phyloP scores from a whole-genome alignment of 768 basidiomycete genomes.

The Lentinus brumalis region DNA sequence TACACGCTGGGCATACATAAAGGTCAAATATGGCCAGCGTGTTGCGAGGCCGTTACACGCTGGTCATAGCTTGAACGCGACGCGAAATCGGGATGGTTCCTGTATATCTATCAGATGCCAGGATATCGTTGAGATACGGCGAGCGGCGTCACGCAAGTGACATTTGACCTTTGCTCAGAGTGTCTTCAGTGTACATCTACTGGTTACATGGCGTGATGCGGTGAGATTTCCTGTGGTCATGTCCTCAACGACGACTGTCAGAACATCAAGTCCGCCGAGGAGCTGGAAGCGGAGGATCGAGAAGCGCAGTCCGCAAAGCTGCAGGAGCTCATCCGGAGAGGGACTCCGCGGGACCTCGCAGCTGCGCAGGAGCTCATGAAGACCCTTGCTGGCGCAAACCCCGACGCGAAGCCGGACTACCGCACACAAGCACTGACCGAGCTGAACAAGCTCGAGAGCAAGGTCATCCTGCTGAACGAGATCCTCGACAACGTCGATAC shows the following conservation, averaged over 20 bases:
- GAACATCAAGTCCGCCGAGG: conserved; percentile 94
- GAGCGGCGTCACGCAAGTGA: too few relatives aligned
- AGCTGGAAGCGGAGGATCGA: conserved; percentile 94
- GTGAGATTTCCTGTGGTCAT: too few relatives aligned
- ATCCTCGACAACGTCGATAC: conserved; percentile 91
- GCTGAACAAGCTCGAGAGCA: conserved; percentile 91
- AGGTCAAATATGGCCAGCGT: too few relatives aligned
- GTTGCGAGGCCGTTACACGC: too few relatives aligned
- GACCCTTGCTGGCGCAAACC: conserved; percentile 89
- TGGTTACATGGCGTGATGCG: too few relatives aligned
- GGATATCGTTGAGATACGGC: too few relatives aligned
- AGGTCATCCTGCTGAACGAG: conserved; percentile 94
- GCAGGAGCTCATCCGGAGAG: conserved; percentile 96
- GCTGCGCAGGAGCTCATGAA: conserved; percentile 99
- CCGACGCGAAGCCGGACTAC: conserved; percentile 93
- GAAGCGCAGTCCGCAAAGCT: conserved; percentile 95
- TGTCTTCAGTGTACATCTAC: too few relatives aligned
- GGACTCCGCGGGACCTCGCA: conserved; percentile 92
- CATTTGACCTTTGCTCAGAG: too few relatives aligned
- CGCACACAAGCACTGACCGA: conserved; percentile 86
- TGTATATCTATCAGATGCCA: too few relatives aligned
- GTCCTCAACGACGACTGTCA: conserved; percentile 29
- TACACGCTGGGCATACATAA: too few relatives aligned
- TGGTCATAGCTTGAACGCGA: too few relatives aligned
- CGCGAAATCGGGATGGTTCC: too few relatives aligned